phyloP scores from a whole-genome alignment of 1,284 basidiomycete genomes.

The Phaffia rhodozyma region DNA sequence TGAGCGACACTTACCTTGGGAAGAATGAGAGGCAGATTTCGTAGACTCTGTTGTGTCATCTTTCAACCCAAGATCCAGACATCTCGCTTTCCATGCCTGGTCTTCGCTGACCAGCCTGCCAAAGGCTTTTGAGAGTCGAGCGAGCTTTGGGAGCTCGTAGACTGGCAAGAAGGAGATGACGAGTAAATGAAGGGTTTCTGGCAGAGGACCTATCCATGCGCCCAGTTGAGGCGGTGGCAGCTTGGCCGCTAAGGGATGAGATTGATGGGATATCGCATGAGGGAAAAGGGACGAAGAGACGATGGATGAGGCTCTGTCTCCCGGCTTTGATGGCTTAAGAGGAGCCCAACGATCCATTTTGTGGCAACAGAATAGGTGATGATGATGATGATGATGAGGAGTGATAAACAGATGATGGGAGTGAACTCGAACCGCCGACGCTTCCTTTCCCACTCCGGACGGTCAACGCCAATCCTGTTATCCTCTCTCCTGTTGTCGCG shows the following conservation, averaged over 20 bases:
- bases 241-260: conserved; percentile 23
- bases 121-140: conserved; percentile 52
- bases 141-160: conserved; percentile 63
- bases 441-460: no score
- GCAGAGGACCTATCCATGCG: conserved; percentile 59
- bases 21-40: no score
- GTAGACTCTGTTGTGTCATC: conserved; percentile 15
- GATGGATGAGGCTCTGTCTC: conserved; percentile 52
- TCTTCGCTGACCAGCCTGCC: conserved; percentile 56
- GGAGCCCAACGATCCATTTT: conserved; percentile 32
- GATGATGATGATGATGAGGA: no score
- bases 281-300: conserved; percentile 25
- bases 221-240: conserved; percentile 44
- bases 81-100: conserved; percentile 58
- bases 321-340: conserved; percentile 28
- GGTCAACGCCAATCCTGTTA: no score
- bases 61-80: conserved; percentile 49
- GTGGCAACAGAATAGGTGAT: no score
- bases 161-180: conserved; percentile 61
- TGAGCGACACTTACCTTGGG: no score
- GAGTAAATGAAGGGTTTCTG: conserved; percentile 59
- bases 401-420: no score
- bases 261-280: conserved; percentile 18
- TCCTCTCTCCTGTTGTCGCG: no score
- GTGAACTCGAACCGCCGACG: no score